Evolutionary conservation across 306 rosid species (phyloP).

Genomic region (Quercus bicolor): DNA sequence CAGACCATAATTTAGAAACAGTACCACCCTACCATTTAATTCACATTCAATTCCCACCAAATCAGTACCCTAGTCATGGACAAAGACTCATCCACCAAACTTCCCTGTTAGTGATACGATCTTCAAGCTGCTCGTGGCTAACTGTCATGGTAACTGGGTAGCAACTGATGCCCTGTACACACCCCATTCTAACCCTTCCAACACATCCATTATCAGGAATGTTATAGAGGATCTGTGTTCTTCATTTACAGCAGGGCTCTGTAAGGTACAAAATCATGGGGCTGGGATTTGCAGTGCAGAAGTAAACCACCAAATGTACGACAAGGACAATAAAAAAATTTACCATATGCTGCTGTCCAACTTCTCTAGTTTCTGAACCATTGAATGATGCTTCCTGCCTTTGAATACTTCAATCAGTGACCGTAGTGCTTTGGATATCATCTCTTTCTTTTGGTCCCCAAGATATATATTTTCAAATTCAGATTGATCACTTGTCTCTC

Average conservation of each 20-base stretch:
- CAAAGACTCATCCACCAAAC: not conserved
- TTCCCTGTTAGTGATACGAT: not conserved
- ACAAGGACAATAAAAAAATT: not conserved
- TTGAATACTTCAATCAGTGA: constrained; percentile 60
- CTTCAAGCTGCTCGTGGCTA: not conserved
- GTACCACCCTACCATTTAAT: not conserved
- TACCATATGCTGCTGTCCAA: constrained; percentile 34
- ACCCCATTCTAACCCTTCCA: not conserved
- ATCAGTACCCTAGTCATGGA: not conserved
- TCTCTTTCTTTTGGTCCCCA: constrained; percentile 53
- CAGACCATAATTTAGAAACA: not conserved
- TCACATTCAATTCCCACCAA: not conserved
- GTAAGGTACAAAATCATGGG: not conserved
- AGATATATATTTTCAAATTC: constrained; percentile 41
- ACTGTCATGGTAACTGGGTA: not conserved
- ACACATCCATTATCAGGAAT: not conserved
- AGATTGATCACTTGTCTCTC: constrained; percentile 25
- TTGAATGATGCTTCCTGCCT: constrained; percentile 43
- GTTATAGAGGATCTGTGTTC: not conserved
- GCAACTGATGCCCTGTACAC: not conserved
- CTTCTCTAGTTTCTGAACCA: constrained; percentile 60
- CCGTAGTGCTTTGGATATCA: constrained; percentile 60
- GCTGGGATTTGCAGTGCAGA: not conserved
- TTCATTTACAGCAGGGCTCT: not conserved
- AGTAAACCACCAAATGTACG: not conserved